These are phyloP conservation scores for Lactifluus volemus DNA, from an alignment of 768 basidiomycete species.

Conservation along the genomic window DNA sequence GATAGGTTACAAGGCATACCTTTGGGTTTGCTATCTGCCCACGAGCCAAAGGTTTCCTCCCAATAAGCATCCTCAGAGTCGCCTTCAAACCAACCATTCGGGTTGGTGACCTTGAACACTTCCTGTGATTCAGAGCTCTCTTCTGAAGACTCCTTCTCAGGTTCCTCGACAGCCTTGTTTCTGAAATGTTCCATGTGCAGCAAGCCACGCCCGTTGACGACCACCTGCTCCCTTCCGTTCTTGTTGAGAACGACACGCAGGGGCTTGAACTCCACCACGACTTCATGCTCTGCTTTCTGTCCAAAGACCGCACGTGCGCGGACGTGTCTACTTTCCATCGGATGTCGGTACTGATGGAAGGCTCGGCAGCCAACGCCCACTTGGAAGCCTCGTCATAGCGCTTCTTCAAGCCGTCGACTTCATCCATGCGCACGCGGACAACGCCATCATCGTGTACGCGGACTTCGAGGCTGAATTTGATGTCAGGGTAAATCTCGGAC, in stretches of 20 bases:
- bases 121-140: constrained; percentile 37
- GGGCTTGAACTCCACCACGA: constrained; percentile 67
- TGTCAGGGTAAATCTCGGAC: constrained; percentile 74
- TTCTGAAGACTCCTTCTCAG: constrained; percentile 39
- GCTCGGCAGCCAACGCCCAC: constrained; percentile 80
- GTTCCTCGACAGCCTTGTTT: constrained; percentile 41
- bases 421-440: constrained; percentile 89
- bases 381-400: constrained; percentile 87
- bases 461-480: constrained; percentile 75
- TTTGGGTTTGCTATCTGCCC: constrained; percentile 94
- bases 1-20: constrained; percentile 37
- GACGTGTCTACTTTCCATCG: constrained; percentile 60
- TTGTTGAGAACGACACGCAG: constrained; percentile 65
- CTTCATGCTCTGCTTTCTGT: constrained; percentile 49
- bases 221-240: constrained; percentile 73
- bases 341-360: constrained; percentile 48
- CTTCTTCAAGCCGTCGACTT: constrained; percentile 66
- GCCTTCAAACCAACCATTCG: constrained; percentile 81
- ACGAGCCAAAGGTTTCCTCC: constrained; percentile 81
- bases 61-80: constrained; percentile 76
- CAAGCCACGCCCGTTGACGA: constrained; percentile 81
- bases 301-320: constrained; percentile 59
- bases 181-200: constrained; percentile 99
- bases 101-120: constrained; percentile 44
- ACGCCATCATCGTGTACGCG: constrained; percentile 84